Base-by-base conservation (phyloP, 2,329 filamentous ascomycete genomes). In the Penicillium sp. region DNA sequence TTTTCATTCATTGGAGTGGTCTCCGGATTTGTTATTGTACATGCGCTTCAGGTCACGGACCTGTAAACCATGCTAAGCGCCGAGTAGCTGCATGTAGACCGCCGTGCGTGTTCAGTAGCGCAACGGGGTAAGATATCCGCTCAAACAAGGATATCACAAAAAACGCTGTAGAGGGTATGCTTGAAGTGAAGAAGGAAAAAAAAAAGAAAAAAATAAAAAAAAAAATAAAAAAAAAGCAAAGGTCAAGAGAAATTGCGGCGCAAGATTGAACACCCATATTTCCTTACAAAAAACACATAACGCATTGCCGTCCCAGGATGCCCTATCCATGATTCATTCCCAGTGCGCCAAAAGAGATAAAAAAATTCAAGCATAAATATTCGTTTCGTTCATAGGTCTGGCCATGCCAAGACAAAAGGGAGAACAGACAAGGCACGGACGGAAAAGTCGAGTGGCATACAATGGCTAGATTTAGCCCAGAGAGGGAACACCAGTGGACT, bases 401-500 rank as follows among this genome's bases (percentile, higher is more conserved):
- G 56, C 60, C 56, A 66, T 62, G 60, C 64, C 63, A 56, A 61
- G 56, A 63, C 58, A 57, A 60, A 48, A 43, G 56, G 60, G 41
- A 63, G 55, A 59, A 58, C 54, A 52, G 41, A 61, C 59, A 53
- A 60, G 39, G 16, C 10, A 46, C 45, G 21, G 26, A 24, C 46
- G 24, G 29, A 49, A 50, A 44, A 57, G 44, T 63, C 61, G 59
- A 10, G 14, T 41, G 60, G 59, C 54, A 53, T 58, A 53, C 53
- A 31, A 19, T 39, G 35, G 52, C 56, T 53, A 53, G 52, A 46
- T 53, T 63, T 68, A 74, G 52, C 62, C 70, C 57, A 69, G 64
- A 3, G 72, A 67, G 33, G 74, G 73, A 24, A 76, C 72, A 27
- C 75, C 74, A 14, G 72, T 76, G 8, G 73, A 71, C 56, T 74